These are phyloP conservation scores for Apium graveolens DNA, from an alignment of 129 eudicot species.

Conservation along the genomic window DNA sequence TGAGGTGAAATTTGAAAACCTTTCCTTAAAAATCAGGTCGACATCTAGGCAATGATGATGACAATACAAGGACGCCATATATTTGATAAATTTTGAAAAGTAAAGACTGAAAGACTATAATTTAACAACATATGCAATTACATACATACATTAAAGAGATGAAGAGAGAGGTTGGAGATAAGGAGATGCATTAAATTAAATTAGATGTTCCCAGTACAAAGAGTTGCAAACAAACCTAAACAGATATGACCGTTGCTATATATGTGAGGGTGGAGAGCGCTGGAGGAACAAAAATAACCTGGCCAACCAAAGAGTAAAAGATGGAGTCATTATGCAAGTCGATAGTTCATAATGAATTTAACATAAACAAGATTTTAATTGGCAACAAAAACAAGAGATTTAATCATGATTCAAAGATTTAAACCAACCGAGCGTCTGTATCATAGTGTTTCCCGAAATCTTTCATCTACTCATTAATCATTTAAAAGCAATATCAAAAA, in stretches of 20 bases:
- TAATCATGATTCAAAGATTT: neutral
- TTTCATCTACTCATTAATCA: neutral
- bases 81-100: neutral
- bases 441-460: neutral
- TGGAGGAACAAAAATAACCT: slow-evolving; percentile 72
- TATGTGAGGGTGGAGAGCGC: slow-evolving; percentile 77
- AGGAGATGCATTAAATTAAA: neutral
- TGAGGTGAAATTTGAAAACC: neutral
- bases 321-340: slow-evolving; percentile 7
- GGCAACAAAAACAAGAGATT: neutral
- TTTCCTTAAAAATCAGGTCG: neutral
- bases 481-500: neutral
- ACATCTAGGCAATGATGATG: neutral
- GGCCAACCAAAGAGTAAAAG: slow-evolving; percentile 19
- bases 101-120: neutral
- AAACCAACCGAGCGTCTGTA: neutral
- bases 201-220: neutral
- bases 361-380: neutral
- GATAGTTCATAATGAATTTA: neutral
- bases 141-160: neutral
- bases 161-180: neutral
- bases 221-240: slow-evolving; percentile 45
- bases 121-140: neutral
- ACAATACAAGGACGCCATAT: neutral
- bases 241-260: slow-evolving; percentile 92